Percentiles rank a stretch among this genome's conserved stretches.
phyloP scores from a whole-genome alignment of 169 alveolate genomes.

The Eimeria acervulina region DNA sequence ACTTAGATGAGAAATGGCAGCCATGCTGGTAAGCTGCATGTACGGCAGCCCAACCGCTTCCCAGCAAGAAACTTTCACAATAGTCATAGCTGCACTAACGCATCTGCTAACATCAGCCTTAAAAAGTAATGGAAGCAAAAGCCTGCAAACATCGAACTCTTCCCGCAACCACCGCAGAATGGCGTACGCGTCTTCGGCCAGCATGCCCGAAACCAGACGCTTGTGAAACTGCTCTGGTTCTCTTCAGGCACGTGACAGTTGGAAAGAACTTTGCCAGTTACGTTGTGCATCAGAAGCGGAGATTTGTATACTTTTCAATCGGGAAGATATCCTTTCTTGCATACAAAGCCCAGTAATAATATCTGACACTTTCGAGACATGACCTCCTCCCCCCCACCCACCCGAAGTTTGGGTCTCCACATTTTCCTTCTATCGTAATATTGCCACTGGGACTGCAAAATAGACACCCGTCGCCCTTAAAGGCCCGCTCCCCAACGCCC shows the following conservation, averaged over 20 bases:
- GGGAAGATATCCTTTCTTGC: constrained; percentile 90
- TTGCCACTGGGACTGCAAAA: neutral
- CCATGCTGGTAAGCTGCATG: constrained; percentile 89
- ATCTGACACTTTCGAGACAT: neutral
- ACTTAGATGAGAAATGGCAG: constrained; percentile 91
- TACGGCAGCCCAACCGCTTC: neutral
- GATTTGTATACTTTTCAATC: constrained; percentile 90
- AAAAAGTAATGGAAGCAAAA: neutral
- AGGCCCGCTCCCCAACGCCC: neutral
- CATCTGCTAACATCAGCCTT: neutral
- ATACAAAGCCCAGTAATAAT: constrained; percentile 86
- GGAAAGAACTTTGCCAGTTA: constrained; percentile 93
- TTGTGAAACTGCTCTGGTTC: neutral
- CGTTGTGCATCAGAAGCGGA: constrained; percentile 90
- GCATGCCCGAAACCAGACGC: neutral
- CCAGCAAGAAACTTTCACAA: neutral
- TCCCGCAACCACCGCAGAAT: neutral
- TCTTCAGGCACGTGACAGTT: constrained; percentile 89
- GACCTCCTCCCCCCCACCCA: neutral
- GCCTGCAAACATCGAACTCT: neutral
- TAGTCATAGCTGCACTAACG: neutral
- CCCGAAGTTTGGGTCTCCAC: neutral
- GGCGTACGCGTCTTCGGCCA: neutral
- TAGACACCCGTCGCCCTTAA: neutral
- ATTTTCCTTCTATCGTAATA: neutral